A percentile compares a stretch with the other conserved stretches of the same genome.
phyloP scores from a whole-genome alignment of 202 grass and related monocot genomes.

The Panicum hallii region DNA sequence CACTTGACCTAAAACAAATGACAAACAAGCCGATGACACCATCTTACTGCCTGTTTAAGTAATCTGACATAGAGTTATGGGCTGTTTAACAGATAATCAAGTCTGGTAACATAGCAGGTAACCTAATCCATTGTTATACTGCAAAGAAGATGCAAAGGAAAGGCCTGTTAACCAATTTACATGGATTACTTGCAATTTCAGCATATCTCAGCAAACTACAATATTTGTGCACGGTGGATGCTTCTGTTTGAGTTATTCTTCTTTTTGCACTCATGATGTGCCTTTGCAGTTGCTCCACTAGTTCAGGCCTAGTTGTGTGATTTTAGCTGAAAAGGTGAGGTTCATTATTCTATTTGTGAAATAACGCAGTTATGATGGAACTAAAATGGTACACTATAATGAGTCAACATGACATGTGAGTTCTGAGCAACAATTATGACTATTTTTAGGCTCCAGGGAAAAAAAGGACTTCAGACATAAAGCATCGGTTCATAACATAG shows the following conservation, averaged over 20 bases:
- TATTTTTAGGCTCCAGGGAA: conserved; percentile 21
- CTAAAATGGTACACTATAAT: conserved; percentile 25
- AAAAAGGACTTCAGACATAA: not conserved
- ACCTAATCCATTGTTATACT: conserved; percentile 34
- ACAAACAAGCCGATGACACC: conserved; percentile 3
- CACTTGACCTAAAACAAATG: conserved; percentile 32
- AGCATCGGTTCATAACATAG: conserved; percentile 6
- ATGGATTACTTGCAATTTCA: not conserved
- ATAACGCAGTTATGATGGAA: conserved; percentile 6
- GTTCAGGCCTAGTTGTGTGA: not conserved
- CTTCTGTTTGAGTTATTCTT: conserved; percentile 32
- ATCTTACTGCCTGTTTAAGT: conserved; percentile 26
- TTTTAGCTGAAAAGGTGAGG: not conserved
- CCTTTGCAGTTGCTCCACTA: not conserved
- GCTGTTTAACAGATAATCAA: conserved; percentile 21
- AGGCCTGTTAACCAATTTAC: conserved; percentile 28
- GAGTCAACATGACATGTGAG: conserved; percentile 27
- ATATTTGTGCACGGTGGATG: not conserved
- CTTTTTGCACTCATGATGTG: conserved; percentile 14
- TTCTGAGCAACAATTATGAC: conserved; percentile 27
- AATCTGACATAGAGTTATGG: not conserved
- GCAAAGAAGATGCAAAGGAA: conserved; percentile 1
- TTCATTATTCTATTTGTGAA: conserved; percentile 37
- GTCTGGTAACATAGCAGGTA: conserved; percentile 42
- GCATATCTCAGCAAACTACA: conserved; percentile 1